Conservation (phyloP, 768 basidiomycete genomes). For the Plicaturopsis crispa region DNA sequence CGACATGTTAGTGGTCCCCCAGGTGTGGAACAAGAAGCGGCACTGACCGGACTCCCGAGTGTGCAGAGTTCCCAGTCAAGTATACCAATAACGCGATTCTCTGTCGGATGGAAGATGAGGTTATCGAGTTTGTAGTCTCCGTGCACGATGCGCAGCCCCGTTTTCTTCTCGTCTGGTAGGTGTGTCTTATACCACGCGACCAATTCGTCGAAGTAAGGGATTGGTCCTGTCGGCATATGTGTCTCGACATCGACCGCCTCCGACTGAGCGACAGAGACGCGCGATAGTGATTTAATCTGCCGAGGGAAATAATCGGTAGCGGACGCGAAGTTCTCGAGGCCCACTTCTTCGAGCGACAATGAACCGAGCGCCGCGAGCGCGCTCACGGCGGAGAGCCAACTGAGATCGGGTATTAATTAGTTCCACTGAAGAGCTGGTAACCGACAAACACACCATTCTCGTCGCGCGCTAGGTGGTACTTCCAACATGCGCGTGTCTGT, state of each 20-base stretch:
- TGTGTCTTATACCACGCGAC: slow-evolving; percentile 69
- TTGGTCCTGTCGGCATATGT: slow-evolving; percentile 48
- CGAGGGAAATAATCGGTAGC: slow-evolving; percentile 83
- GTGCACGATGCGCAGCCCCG: slow-evolving; percentile 83
- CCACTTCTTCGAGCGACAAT: slow-evolving; percentile 56
- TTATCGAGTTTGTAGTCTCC: slow-evolving; percentile 99
- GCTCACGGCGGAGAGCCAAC: slow-evolving; percentile 72
- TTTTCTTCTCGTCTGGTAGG: slow-evolving; percentile 70
- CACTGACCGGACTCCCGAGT: slow-evolving; percentile 77
- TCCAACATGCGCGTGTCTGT: slow-evolving; percentile 76
- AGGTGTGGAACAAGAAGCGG: not conserved
- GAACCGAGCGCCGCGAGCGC: slow-evolving; percentile 63
- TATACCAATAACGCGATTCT: slow-evolving; percentile 90
- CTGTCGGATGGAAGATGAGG: slow-evolving; percentile 86
- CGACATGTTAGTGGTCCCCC: no score
- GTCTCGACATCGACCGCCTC: slow-evolving; percentile 60
- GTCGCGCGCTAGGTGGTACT: slow-evolving; percentile 49
- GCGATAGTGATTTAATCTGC: slow-evolving; percentile 84
- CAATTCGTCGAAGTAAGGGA: slow-evolving; percentile 70
- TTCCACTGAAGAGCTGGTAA: not conserved
- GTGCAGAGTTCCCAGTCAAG: slow-evolving; percentile 98
- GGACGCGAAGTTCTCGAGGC: slow-evolving; percentile 67
- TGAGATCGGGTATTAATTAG: slow-evolving; percentile 17
- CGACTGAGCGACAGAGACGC: slow-evolving; percentile 76
- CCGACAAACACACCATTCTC: slow-evolving; percentile 52